These are phyloP conservation scores for Fusarium nodosum DNA, from an alignment of 2,329 filamentous ascomycete genomes.

Conservation along the genomic window DNA sequence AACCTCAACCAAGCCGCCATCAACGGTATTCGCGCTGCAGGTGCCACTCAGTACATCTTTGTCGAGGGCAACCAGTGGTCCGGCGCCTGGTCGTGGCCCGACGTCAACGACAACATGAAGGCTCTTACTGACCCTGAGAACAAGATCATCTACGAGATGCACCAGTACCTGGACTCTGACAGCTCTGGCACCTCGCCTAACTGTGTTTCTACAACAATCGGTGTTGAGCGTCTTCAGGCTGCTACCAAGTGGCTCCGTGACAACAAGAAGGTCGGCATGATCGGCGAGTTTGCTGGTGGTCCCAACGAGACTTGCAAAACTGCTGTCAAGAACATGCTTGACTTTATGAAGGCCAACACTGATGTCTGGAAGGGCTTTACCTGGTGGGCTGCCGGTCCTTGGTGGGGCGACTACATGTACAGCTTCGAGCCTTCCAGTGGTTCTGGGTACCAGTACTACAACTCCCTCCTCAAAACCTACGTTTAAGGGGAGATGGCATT, in stretches of 20 bases:
- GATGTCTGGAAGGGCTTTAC: conserved; percentile 71
- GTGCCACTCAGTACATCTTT: conserved; percentile 70
- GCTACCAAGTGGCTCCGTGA: conserved; percentile 68
- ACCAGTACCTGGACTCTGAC: conserved; percentile 71
- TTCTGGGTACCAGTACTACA: conserved; percentile 55
- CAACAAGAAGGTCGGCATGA: conserved; percentile 67
- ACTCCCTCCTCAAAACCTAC: conserved; percentile 45
- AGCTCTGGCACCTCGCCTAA: conserved; percentile 62
- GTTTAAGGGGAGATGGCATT: not conserved
- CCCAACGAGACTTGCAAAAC: conserved; percentile 65
- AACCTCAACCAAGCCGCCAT: conserved; percentile 75
- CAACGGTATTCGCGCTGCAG: conserved; percentile 70
- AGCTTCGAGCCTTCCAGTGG: conserved; percentile 63
- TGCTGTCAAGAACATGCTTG: conserved; percentile 66
- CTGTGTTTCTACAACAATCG: conserved; percentile 66
- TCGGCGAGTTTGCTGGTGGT: conserved; percentile 70
- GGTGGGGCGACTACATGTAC: conserved; percentile 68
- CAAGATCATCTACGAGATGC: conserved; percentile 70
- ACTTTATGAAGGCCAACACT: conserved; percentile 65
- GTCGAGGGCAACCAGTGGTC: conserved; percentile 69
- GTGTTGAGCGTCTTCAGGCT: conserved; percentile 61
- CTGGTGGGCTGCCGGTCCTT: conserved; percentile 72
- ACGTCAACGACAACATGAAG: conserved; percentile 58
- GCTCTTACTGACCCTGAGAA: conserved; percentile 62
- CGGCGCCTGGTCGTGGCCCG: conserved; percentile 63